phyloP scores from a whole-genome alignment of 1,284 basidiomycete genomes.

The Cryptococcus floricola region DNA sequence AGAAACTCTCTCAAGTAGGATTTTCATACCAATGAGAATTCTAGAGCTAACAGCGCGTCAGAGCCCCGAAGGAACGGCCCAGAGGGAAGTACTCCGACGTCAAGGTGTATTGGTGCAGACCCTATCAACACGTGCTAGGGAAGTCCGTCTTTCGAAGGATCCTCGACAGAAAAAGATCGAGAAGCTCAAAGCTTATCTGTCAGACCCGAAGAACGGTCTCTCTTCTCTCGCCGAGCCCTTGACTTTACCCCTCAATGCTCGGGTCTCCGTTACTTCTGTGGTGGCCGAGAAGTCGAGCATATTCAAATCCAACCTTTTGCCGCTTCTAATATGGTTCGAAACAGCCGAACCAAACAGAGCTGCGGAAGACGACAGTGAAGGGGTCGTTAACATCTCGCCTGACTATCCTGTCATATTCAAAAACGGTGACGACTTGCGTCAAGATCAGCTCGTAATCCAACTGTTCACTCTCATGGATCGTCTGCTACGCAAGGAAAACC shows the following conservation, averaged over 20 bases:
- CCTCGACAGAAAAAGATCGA: constrained; percentile 95
- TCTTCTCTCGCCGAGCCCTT: constrained; percentile 66
- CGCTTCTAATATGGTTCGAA: constrained; percentile 85
- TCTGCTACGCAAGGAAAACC: constrained; percentile 86
- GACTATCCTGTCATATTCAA: constrained; percentile 97
- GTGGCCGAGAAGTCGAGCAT: constrained; percentile 86
- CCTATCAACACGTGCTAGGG: constrained; percentile 76
- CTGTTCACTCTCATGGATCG: constrained; percentile 97
- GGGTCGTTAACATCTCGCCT: constrained; percentile 24
- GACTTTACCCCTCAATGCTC: constrained; percentile 84
- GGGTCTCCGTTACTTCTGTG: constrained; percentile 75
- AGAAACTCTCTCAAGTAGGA: constrained; percentile 73
- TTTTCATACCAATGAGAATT: not conserved
- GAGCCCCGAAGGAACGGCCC: constrained; percentile 69
- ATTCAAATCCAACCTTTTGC: constrained; percentile 96
- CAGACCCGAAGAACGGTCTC: constrained; percentile 78
- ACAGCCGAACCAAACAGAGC: constrained; percentile 57
- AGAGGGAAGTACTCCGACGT: constrained; percentile 72
- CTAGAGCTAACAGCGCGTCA: constrained; percentile 33
- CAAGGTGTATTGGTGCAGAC: constrained; percentile 83
- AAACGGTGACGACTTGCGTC: constrained; percentile 96
- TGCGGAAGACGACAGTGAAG: constrained; percentile 29
- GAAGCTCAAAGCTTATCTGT: constrained; percentile 75
- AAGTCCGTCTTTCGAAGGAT: constrained; percentile 85
- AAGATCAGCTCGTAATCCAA: constrained; percentile 96